Evolutionary conservation across 2,329 filamentous ascomycete species (phyloP), one percentile per base, ranked within the genome.

Genomic region (Colletotrichum caudatum): DNA sequence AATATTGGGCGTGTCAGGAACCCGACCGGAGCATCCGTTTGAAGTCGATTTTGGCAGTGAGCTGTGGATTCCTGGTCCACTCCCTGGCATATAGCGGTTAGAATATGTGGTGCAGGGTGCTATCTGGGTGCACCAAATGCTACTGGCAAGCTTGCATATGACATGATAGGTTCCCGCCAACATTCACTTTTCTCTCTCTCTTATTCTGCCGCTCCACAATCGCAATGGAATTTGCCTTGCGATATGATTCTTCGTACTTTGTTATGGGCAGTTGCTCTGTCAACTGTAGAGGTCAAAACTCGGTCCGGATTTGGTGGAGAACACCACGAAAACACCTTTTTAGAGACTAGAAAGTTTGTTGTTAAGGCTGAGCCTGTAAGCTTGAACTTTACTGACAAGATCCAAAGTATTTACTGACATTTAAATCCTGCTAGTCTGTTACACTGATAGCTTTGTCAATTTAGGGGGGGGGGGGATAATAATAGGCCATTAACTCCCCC

Each of bases 321-420:
- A 66, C 39, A 57, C 8, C 41, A 57, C 1, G 18, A 48, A 1
- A 50, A 33, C n/a, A 44, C 23, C 39, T 20, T 41, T 1, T 8
- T 18, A 2, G 63, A 48, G 26, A 57, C 63, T 1, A 74, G 74
- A 46, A 73, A 66, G 63, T 76, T 74, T 39, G 74, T 76, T 8
- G n/a, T 76, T 12, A 74, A 76, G 50, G 70, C 66, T 20, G 72
- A 71, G n/a, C n/a, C 66, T 29, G 75, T 75, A 69, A 23, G 58
- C 16, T 1, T 2, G 6, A 11, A 3, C 18, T 1, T 7, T 6
- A 4, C 23, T 2, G 0, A 9, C 1, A 7, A 9, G 9, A 39
- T 5, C 1, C 12, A 5, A 8, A 14, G 8, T 3, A 16, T 5
- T 18, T 18, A 29, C n/a, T 51, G 12, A n/a, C 20, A 14, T 51